These are phyloP conservation scores for Citrus mangshanensis DNA, from an alignment of 345 rosid species.

Conservation along the genomic window DNA sequence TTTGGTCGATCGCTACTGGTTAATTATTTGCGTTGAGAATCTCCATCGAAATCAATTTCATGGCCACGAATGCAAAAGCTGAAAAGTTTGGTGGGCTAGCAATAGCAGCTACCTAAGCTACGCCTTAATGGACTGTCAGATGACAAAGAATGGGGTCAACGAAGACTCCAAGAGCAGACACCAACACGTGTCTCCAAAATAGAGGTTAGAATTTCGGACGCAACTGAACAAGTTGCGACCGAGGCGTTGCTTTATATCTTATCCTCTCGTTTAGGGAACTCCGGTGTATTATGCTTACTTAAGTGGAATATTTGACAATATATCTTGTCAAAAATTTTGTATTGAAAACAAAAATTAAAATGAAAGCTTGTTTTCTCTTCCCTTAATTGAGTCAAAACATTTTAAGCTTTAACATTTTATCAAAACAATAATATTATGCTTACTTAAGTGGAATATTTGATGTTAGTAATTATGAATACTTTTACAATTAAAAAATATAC, in stretches of 20 bases:
- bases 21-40: conserved; percentile 15
- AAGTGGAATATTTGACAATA: too few relatives aligned
- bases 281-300: too few relatives aligned
- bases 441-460: too few relatives aligned
- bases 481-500: too few relatives aligned
- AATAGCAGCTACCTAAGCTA: too few relatives aligned
- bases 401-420: too few relatives aligned
- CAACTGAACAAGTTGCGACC: conserved; percentile 14
- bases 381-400: too few relatives aligned
- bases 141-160: conserved; percentile 11
- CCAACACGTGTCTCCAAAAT: conserved; percentile 26
- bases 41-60: conserved; percentile 5
- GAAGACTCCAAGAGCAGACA: neutral
- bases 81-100: neutral
- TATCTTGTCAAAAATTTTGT: neutral
- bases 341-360: too few relatives aligned
- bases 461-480: too few relatives aligned
- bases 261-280: neutral
- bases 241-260: conserved; percentile 7
- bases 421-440: too few relatives aligned
- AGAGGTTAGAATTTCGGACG: conserved; percentile 14
- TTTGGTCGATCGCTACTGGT: neutral
- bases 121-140: conserved; percentile 1
- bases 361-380: too few relatives aligned
- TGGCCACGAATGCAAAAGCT: conserved; percentile 9